Evolutionary conservation across 2,329 filamentous ascomycete species (phyloP).

Genomic region (Neofusicoccum umdonicola): DNA sequence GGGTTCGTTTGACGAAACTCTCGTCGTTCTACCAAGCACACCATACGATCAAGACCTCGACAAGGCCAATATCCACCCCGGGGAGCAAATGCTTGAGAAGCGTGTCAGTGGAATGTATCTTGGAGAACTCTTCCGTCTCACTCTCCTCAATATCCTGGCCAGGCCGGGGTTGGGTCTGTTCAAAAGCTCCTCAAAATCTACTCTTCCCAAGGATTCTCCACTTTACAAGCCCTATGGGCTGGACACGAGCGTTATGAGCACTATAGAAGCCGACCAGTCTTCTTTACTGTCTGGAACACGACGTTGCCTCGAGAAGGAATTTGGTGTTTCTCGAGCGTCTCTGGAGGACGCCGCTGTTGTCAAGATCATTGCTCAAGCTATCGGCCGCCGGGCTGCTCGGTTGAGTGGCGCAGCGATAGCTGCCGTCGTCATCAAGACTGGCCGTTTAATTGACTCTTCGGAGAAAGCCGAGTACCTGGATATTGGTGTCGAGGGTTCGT

Average conservation of each 20-base stretch:
- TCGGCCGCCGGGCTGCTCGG: slow-evolving; percentile 84
- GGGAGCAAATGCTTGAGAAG: slow-evolving; percentile 86
- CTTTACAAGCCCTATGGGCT: slow-evolving; percentile 82
- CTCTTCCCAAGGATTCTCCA: slow-evolving; percentile 61
- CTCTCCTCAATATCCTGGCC: slow-evolving; percentile 69
- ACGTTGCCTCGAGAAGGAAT: slow-evolving; percentile 71
- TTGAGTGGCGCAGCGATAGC: slow-evolving; percentile 87
- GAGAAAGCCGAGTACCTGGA: slow-evolving; percentile 69
- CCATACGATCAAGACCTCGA: slow-evolving; percentile 55
- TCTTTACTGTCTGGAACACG: slow-evolving; percentile 70
- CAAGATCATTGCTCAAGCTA: slow-evolving; percentile 75
- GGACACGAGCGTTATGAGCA: slow-evolving; percentile 85
- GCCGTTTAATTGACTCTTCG: slow-evolving; percentile 53
- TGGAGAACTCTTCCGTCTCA: slow-evolving; percentile 83
- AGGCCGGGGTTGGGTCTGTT: slow-evolving; percentile 67
- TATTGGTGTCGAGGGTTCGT: slow-evolving; percentile 87
- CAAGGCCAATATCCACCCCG: slow-evolving; percentile 44
- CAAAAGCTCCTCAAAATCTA: slow-evolving; percentile 65
- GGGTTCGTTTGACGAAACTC: slow-evolving; percentile 94
- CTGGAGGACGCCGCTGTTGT: slow-evolving; percentile 84
- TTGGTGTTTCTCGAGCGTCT: slow-evolving; percentile 74
- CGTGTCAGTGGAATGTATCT: slow-evolving; percentile 97
- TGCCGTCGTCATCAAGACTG: slow-evolving; percentile 77
- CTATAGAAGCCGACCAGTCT: slow-evolving; percentile 77
- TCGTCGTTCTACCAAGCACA: slow-evolving; percentile 80